Base-by-base conservation (phyloP, 169 alveolate species). In the Plasmodium chabaudi region DNA sequence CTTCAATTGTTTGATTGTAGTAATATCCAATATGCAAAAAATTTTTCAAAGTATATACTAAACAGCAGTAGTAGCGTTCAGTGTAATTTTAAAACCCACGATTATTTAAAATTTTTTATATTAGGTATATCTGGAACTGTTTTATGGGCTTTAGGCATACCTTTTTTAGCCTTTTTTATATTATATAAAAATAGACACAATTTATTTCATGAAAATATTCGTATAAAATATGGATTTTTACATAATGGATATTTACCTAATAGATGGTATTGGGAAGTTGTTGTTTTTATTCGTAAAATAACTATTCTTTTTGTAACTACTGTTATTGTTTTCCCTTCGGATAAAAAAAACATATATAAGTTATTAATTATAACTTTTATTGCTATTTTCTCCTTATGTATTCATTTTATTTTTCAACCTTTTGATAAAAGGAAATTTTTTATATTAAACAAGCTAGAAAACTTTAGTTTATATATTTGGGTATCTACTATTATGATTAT, bases 211-310 rank as follows among this genome's bases (percentile, higher is more conserved):
- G 89, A 94, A 55, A 95, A 94, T 47, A 86, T 92, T 19, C 87
- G 96, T 10, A 93, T 94, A 68, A 95, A 94, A 74, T 95, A 92
- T 70, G 97, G 97, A 44, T 95, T 95, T 71, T 72, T 95, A 47
- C 97, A 95, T 92, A 95, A 95, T 68, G 97, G 97, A 1, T 95
- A 91, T 92, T 87, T 88, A 68, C 93, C 88, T 51, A 93, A 87
- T 42, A 94, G 77, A 92, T 95, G 97, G 97, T 95, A 82, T 89
- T 95, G 97, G 97, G 97, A 95, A 75, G 87, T 91, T 15, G 86
- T 95, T 17, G 97, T 95, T 73, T 95, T 95, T 92, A 86, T 94
- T 12, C 70, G 97, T 15, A 95, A 95, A 61, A 71, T 94, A 71
- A 47, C 91, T 61, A 95, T 95, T 13, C 91, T 95, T 25, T 93